Conservation (phyloP, 805 yeast genomes). For the Jamesozyma gamospora region DNA sequence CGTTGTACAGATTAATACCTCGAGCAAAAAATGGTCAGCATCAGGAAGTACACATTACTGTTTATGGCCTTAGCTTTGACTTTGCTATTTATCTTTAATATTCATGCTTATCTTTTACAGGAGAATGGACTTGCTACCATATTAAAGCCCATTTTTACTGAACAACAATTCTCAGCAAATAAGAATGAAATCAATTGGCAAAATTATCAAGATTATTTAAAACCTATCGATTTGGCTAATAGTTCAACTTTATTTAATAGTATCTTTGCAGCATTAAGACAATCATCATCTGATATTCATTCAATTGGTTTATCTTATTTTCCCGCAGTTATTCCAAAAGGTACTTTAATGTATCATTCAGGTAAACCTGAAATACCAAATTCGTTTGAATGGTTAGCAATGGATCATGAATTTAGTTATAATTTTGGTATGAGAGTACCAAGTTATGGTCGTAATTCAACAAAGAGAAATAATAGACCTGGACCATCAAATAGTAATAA, state of each 20-base stretch:
- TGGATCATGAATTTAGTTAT: slow-evolving; percentile 54
- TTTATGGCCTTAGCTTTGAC: too few relatives aligned
- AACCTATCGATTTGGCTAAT: slow-evolving; percentile 35
- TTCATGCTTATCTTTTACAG: too few relatives aligned
- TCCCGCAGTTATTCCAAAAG: slow-evolving; percentile 52
- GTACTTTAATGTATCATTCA: slow-evolving; percentile 49
- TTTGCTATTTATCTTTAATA: too few relatives aligned
- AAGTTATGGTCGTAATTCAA: slow-evolving; percentile 16
- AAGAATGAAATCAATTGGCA: slow-evolving; percentile 6
- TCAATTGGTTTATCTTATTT: slow-evolving; percentile 50
- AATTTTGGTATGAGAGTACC: slow-evolving; percentile 31
- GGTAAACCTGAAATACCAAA: slow-evolving; percentile 37
- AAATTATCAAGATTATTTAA: slow-evolving; percentile 18
- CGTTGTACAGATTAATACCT: too few relatives aligned
- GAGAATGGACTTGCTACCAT: too few relatives aligned
- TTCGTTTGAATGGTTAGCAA: slow-evolving; percentile 51
- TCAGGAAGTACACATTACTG: too few relatives aligned
- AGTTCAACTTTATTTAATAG: slow-evolving; percentile 50
- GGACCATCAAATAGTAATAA: slow-evolving; percentile 2
- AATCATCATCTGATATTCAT: slow-evolving; percentile 40
- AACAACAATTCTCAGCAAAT: not conserved
- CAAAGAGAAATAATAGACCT: slow-evolving; percentile 2
- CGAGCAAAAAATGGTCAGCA: too few relatives aligned
- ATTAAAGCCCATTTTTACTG: too few relatives aligned
- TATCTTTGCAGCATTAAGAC: slow-evolving; percentile 42